Evolutionary conservation across 179 eudicot genomes (phyloP).

Genomic region (Pouteria campechiana): DNA sequence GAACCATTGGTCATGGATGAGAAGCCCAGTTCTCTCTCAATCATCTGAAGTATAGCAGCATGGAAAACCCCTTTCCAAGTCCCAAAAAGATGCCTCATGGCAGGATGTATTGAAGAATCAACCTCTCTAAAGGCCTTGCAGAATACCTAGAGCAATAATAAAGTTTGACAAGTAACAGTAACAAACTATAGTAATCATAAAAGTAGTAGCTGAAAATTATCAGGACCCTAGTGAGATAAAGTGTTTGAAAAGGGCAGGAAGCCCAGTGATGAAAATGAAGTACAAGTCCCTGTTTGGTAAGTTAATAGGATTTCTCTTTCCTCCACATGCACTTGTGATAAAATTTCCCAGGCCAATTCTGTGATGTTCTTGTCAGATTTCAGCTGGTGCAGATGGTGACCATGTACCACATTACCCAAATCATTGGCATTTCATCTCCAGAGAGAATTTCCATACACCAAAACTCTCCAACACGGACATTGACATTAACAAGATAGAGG

Average conservation of each 20-base stretch:
- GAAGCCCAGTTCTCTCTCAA: conserved; percentile 85
- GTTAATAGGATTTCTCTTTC: no score
- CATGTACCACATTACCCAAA: no score
- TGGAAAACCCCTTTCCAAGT: conserved; percentile 99
- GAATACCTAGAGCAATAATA: conserved; percentile 56
- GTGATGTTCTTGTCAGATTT: no score
- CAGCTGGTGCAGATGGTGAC: no score
- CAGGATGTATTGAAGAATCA: conserved; percentile 56
- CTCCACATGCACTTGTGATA: no score
- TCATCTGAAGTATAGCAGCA: conserved; percentile 68
- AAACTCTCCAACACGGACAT: no score
- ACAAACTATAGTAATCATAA: conserved; percentile 1
- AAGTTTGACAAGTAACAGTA: conserved; percentile 5
- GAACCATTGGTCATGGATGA: conserved; percentile 52
- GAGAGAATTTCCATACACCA: no score
- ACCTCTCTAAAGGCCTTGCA: conserved; percentile 90
- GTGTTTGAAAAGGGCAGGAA: neutral
- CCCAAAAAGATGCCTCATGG: conserved; percentile 95
- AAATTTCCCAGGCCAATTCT: no score
- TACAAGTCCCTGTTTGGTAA: no score
- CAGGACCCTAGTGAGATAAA: neutral
- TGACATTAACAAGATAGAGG: no score
- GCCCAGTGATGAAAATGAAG: neutral
- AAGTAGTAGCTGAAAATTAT: neutral
- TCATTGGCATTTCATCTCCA: no score